Evolutionary conservation across 2,329 filamentous ascomycete species (phyloP).

Genomic region (Penicillium sp.): DNA sequence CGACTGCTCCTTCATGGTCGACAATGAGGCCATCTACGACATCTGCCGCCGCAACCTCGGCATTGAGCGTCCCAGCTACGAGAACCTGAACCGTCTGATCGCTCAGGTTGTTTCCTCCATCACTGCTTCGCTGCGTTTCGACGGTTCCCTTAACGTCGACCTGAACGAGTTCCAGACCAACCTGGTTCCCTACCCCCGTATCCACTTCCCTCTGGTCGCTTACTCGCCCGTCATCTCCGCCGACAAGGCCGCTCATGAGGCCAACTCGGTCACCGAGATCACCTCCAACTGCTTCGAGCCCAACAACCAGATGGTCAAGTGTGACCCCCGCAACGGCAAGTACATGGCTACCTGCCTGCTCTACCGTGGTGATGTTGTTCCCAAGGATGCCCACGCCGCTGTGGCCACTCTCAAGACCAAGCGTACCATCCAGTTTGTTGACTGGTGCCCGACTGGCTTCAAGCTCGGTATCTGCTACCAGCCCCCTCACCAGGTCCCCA

Average conservation of each 20-base stretch:
- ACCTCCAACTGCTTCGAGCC: slow-evolving; percentile 99
- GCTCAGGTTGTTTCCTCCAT: slow-evolving; percentile 99
- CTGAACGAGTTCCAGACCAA: slow-evolving; percentile 99
- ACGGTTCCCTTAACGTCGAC: slow-evolving; percentile 98
- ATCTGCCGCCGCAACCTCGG: slow-evolving; percentile 98
- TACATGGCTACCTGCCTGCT: slow-evolving; percentile 99
- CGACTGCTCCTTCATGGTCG: slow-evolving; percentile 99
- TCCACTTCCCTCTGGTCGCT: slow-evolving; percentile 97
- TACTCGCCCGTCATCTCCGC: slow-evolving; percentile 93
- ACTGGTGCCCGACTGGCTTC: slow-evolving; percentile 99
- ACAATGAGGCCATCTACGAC: slow-evolving; percentile 99
- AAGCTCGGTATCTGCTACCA: slow-evolving; percentile 99
- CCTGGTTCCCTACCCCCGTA: slow-evolving; percentile 96
- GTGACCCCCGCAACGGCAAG: slow-evolving; percentile 96
- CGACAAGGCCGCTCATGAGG: slow-evolving; percentile 93
- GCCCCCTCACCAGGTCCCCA: slow-evolving; percentile 90
- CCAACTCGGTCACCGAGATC: slow-evolving; percentile 97
- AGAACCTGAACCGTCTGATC: slow-evolving; percentile 98
- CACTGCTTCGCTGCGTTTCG: slow-evolving; percentile 96
- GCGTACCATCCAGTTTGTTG: slow-evolving; percentile 98
- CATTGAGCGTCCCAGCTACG: slow-evolving; percentile 95
- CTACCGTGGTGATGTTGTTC: slow-evolving; percentile 97
- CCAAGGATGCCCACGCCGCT: slow-evolving; percentile 88
- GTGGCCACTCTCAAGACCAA: slow-evolving; percentile 98
- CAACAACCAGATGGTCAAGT: slow-evolving; percentile 99